Conservation (phyloP, 306 rosid species). For the Pyrus betulifolia region DNA sequence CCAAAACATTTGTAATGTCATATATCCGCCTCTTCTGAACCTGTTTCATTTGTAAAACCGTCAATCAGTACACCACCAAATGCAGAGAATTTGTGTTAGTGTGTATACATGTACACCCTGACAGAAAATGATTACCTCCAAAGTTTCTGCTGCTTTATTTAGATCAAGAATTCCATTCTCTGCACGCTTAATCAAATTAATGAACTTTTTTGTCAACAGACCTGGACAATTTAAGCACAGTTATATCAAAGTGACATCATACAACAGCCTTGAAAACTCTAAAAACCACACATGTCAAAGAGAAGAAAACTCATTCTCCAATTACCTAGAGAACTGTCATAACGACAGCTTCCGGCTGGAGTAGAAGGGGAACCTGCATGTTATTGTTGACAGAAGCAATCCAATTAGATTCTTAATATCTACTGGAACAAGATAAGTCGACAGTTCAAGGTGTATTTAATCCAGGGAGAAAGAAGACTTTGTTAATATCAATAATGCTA, state of each 20-base stretch:
- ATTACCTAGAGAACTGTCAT: constrained; percentile 95
- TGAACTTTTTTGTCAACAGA: constrained; percentile 88
- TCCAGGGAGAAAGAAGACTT: background rate
- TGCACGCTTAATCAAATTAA: constrained; percentile 85
- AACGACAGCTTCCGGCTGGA: constrained; percentile 86
- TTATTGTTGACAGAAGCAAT: background rate
- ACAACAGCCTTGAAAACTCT: constrained; percentile 14
- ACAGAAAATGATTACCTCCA: constrained; percentile 49
- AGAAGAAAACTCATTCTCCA: constrained; percentile 8
- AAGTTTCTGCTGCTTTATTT: constrained; percentile 90
- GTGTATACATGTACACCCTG: background rate
- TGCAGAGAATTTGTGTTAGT: background rate
- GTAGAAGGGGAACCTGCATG: constrained; percentile 80
- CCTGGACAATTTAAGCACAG: constrained; percentile 49
- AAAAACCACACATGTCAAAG: constrained; percentile 7
- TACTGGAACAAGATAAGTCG: background rate
- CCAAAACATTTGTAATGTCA: constrained; percentile 96
- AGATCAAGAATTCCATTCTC: constrained; percentile 95
- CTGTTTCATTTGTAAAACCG: constrained; percentile 33
- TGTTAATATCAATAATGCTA: background rate
- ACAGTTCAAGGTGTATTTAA: background rate
- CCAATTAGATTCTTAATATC: background rate
- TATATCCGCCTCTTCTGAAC: constrained; percentile 98
- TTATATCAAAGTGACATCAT: constrained; percentile 24
- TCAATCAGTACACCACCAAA: constrained; percentile 18